phyloP scores from a whole-genome alignment of 2,329 filamentous ascomycete species.

The Stemphylium vesicarium region DNA sequence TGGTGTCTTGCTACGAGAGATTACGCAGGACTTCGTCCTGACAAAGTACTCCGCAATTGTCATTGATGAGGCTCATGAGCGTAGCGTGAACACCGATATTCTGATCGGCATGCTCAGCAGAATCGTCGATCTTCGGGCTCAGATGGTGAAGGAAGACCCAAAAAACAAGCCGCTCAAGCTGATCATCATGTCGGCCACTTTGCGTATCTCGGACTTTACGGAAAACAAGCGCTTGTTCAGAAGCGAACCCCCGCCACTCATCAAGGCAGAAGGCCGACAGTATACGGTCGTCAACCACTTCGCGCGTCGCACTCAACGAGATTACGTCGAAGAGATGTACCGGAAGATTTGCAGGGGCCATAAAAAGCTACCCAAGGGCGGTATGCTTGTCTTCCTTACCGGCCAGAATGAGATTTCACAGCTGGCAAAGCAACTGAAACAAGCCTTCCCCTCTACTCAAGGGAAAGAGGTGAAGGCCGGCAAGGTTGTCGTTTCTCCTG shows the following conservation, averaged over 20 bases:
- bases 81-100: constrained; percentile 97
- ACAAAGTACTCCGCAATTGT: constrained; percentile 91
- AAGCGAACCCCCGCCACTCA: constrained; percentile 74
- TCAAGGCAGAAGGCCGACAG: constrained; percentile 90
- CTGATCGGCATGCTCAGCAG: constrained; percentile 96
- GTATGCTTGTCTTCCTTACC: constrained; percentile 92
- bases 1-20: constrained; percentile 89
- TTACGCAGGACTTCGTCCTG: constrained; percentile 85
- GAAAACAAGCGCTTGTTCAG: constrained; percentile 82
- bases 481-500: constrained; percentile 76
- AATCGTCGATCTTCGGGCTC: constrained; percentile 81
- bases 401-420: constrained; percentile 89
- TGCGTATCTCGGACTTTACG: constrained; percentile 88
- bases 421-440: constrained; percentile 79
- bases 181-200: constrained; percentile 96
- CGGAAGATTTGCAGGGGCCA: constrained; percentile 87
- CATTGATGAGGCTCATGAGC: constrained; percentile 96
- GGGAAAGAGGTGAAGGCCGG: constrained; percentile 60
- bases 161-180: constrained; percentile 80
- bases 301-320: constrained; percentile 77
- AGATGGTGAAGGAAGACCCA: constrained; percentile 74
- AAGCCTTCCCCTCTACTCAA: constrained; percentile 64
- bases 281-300: constrained; percentile 92
- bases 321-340: constrained; percentile 91
- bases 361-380: constrained; percentile 85